A percentile compares a stretch with the other conserved stretches of the same genome.
These are phyloP conservation scores for Lachnellula hyalina DNA, from an alignment of 2,329 filamentous ascomycete species.

Conservation along the genomic window DNA sequence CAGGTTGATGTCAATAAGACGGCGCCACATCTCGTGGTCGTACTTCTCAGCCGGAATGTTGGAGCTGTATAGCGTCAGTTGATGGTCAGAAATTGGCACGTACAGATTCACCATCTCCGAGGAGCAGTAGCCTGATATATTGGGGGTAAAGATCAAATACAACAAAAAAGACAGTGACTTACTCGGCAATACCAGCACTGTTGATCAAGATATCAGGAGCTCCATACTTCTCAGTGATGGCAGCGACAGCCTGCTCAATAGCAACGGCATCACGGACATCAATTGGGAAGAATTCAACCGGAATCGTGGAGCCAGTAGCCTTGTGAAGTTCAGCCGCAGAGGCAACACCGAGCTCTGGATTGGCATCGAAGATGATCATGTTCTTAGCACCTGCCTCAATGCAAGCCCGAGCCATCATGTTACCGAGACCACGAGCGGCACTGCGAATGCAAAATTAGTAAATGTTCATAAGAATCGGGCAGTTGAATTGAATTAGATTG, in stretches of 20 bases:
- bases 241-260: conserved; percentile 64
- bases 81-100: not conserved
- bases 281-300: conserved; percentile 72
- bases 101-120: not conserved
- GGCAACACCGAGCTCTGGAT: conserved; percentile 67
- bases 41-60: conserved; percentile 80
- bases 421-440: conserved; percentile 71
- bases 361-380: conserved; percentile 71
- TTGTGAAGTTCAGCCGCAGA: conserved; percentile 64
- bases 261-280: conserved; percentile 68
- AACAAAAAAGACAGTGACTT: conserved; percentile 26
- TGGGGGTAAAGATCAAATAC: not conserved
- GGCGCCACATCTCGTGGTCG: conserved; percentile 69
- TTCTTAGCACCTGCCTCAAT: conserved; percentile 71
- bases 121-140: not conserved
- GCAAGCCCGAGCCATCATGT: conserved; percentile 73
- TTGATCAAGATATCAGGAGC: conserved; percentile 72
- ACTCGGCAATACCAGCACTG: conserved; percentile 73
- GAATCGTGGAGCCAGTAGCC: conserved; percentile 57
- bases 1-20: conserved; percentile 76
- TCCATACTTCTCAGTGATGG: conserved; percentile 61
- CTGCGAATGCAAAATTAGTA: conserved; percentile 37
- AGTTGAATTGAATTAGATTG: too few relatives aligned
- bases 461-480: not conserved
- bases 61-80: conserved; percentile 41